These are phyloP conservation scores for Cyamopsis tetragonoloba DNA, from an alignment of 306 rosid genomes.

Conservation along the genomic window DNA sequence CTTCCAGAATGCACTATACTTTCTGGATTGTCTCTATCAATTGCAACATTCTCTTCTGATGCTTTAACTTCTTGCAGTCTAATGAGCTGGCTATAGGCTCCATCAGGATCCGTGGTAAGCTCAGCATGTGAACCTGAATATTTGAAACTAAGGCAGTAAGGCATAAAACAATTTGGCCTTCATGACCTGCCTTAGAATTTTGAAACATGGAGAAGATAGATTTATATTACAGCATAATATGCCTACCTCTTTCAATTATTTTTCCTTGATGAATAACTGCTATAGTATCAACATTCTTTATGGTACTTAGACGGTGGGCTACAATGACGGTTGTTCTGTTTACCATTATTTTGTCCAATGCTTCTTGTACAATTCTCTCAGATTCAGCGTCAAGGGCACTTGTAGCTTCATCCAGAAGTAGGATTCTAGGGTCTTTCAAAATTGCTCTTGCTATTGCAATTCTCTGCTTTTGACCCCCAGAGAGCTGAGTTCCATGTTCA, in stretches of 20 bases:
- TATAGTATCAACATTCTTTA: slow-evolving; percentile 55
- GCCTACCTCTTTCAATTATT: slow-evolving; percentile 58
- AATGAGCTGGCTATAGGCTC: slow-evolving; percentile 65
- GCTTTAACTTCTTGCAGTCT: slow-evolving; percentile 49
- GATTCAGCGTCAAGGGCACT: slow-evolving; percentile 69
- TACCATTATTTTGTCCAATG: slow-evolving; percentile 57
- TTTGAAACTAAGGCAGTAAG: neutral
- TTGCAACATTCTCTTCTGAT: slow-evolving; percentile 26
- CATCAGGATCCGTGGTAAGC: slow-evolving; percentile 46
- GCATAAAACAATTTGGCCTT: neutral
- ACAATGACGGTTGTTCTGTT: slow-evolving; percentile 63
- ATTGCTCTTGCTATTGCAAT: slow-evolving; percentile 75
- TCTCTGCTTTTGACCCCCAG: slow-evolving; percentile 69
- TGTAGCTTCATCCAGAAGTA: slow-evolving; percentile 63
- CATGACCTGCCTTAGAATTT: neutral
- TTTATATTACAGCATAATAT: neutral
- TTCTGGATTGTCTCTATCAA: slow-evolving; percentile 37
- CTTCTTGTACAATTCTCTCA: slow-evolving; percentile 62
- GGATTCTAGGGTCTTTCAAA: slow-evolving; percentile 60
- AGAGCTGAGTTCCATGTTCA: slow-evolving; percentile 64
- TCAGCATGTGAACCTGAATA: slow-evolving; percentile 55
- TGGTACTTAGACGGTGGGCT: slow-evolving; percentile 67
- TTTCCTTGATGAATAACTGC: slow-evolving; percentile 66
- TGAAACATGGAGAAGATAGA: neutral
- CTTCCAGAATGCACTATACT: slow-evolving; percentile 34